Conservation (phyloP, 1,139 yeast species). For the Saccharomyces hybrid region DNA sequence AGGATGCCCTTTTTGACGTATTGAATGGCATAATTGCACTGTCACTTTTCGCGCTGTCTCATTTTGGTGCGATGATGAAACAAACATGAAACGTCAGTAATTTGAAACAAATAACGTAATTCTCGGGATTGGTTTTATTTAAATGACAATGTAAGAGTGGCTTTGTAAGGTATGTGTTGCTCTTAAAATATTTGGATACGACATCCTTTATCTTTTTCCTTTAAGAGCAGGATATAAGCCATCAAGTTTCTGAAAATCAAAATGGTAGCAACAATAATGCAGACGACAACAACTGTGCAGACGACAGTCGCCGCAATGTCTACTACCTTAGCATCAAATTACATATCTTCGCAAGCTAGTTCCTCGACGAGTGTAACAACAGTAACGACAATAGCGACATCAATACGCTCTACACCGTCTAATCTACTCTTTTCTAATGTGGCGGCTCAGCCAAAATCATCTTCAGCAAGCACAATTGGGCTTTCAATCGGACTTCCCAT, state of each 20-base stretch:
- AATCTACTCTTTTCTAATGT: not conserved
- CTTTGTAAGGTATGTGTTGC: not conserved
- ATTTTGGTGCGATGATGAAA: not conserved
- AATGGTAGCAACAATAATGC: not conserved
- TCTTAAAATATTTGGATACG: not conserved
- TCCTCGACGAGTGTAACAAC: not conserved
- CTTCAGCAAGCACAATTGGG: not conserved
- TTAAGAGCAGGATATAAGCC: not conserved
- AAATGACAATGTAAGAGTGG: not conserved
- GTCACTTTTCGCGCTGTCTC: not conserved
- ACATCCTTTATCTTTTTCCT: not conserved
- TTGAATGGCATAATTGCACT: not conserved
- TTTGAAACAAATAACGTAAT: not conserved
- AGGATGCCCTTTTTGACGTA: not conserved
- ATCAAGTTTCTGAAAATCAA: not conserved
- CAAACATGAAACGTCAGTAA: not conserved
- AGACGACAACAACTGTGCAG: not conserved
- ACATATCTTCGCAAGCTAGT: not conserved
- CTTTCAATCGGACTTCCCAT: constrained; percentile 27
- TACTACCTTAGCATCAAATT: not conserved
- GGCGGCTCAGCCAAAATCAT: not conserved
- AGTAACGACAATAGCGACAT: not conserved
- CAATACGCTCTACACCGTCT: not conserved
- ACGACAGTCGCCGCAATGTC: not conserved
- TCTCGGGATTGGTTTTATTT: not conserved